Evolutionary conservation across 192 early-diverging fungal species (phyloP).

Genomic region (Dissophora globulifera): DNA sequence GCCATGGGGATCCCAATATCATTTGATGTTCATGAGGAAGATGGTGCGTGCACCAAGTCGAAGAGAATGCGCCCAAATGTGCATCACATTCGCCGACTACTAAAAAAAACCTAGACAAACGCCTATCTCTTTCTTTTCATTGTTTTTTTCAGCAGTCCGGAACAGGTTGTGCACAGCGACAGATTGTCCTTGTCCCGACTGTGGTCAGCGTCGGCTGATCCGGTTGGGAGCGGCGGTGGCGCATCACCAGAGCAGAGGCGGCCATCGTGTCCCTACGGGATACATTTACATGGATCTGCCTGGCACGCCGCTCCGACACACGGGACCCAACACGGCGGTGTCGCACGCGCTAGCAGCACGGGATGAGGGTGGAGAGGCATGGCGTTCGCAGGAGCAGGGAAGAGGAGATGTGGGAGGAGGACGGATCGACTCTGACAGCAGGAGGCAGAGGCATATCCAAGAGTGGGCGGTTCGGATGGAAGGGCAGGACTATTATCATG

Average conservation of each 20-base stretch:
- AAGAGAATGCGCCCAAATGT: no score
- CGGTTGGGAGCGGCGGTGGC: slow-evolving; percentile 5
- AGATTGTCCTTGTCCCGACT: slow-evolving; percentile 24
- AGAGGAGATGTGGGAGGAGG: not conserved
- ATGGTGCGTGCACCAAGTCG: slow-evolving; percentile 4
- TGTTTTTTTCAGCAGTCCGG: not conserved
- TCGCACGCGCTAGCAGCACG: no score
- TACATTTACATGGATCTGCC: not conserved
- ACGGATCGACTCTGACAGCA: not conserved
- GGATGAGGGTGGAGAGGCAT: no score
- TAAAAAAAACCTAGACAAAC: no score
- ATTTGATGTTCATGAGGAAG: not conserved
- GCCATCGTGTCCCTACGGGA: not conserved
- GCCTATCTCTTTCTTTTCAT: no score
- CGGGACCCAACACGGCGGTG: no score
- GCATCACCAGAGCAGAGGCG: not conserved
- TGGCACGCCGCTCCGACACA: slow-evolving; percentile 11
- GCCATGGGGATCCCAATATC: slow-evolving; percentile 20
- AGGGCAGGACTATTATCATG: slow-evolving; percentile 14
- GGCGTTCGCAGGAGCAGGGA: not conserved
- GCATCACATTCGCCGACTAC: no score
- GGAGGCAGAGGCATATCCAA: not conserved
- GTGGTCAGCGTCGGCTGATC: slow-evolving; percentile 4
- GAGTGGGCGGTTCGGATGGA: slow-evolving; percentile 24
- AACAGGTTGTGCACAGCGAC: slow-evolving; percentile 4